Percentiles rank a stretch among this genome's conserved stretches.
Conservation (phyloP, 768 basidiomycete species). For the Podaxis sp. region DNA sequence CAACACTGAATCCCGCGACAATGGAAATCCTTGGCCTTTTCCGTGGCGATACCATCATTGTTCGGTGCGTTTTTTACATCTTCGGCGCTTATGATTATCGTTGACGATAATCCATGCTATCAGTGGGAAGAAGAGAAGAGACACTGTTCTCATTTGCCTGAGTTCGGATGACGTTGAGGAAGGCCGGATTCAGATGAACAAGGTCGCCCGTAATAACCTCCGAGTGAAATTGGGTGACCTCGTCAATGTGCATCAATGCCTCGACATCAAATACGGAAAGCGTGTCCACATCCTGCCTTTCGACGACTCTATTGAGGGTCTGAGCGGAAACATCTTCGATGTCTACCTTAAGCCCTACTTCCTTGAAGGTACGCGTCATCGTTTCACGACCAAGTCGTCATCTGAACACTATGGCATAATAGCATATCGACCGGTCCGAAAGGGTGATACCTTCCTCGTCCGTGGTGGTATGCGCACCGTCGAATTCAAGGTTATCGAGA, state of each 20-base stretch:
- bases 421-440: conserved; percentile 94
- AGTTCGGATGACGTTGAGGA: conserved; percentile 97
- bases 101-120: conserved; percentile 11
- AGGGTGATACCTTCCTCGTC: conserved; percentile 99
- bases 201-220: conserved; percentile 98
- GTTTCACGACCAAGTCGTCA: not conserved
- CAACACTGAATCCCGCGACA: conserved; percentile 92
- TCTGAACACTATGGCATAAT: conserved; percentile 8
- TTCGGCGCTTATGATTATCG: not conserved
- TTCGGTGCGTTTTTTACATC: conserved; percentile 56
- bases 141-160: conserved; percentile 96
- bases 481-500: conserved; percentile 99
- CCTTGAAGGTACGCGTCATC: conserved; percentile 70
- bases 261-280: conserved; percentile 99
- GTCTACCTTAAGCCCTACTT: conserved; percentile 99
- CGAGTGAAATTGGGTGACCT: conserved; percentile 97
- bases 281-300: conserved; percentile 96
- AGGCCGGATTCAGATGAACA: conserved; percentile 98
- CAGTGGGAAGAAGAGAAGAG: conserved; percentile 96
- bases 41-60: conserved; percentile 95
- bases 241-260: conserved; percentile 92
- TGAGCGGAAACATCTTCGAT: conserved; percentile 98
- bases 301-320: conserved; percentile 96
- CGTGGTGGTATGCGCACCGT: conserved; percentile 98
- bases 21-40: conserved; percentile 95